Base-by-base conservation (phyloP, 2,329 filamentous ascomycete genomes). In the Beauveria rudraprayagi region DNA sequence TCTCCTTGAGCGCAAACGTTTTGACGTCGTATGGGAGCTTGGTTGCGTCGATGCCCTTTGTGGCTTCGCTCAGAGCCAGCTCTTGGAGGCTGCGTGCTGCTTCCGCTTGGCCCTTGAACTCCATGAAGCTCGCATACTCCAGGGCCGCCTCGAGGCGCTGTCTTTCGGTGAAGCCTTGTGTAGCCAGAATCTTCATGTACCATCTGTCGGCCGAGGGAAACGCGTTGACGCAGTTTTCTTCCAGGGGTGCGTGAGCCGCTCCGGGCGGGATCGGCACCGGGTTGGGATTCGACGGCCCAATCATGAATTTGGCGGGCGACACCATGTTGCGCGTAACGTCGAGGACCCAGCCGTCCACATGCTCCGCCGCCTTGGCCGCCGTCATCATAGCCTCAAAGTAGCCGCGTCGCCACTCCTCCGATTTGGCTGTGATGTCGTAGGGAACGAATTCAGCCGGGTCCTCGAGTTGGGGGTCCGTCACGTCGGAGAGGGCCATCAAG, bases 361-460 rank as follows among this genome's bases (percentile, higher is more conserved):
- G 85, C 74, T 97, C 92, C 5, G 91, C 86, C 0, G 87, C 85
- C 65, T 84, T 84, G 0, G 88, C 92, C 63, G 85, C 84, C 11
- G 88, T 81, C 84, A 97, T 90, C 52, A 97, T 76, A 3, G 87
- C 82, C 68, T 95, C 86, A 69, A 88, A 92, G 74, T 97, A 97
- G 1, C 91, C 92, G 60, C 90, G 81, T 67, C 88, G 80, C 93
- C 92, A 97, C 55, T 88, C 80, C 73, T 95, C 91, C 64, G 86
- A 88, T 77, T 92, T 96, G 7, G 75, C 80, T 1, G 83, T 83
- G 61, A 94, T 78, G 70, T 96, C 90, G 65, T 84, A 85, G 0
- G 84, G 79, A 62, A 86, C 80, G 34, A 77, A 72, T 52, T 93
- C 71, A 0, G 83, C 89, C 19, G 83, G 80, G 0, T 91, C 90